Base-by-base conservation (phyloP, 225 moss, liverwort and hornwort genomes). In the Pseudoscleropodium purum region DNA sequence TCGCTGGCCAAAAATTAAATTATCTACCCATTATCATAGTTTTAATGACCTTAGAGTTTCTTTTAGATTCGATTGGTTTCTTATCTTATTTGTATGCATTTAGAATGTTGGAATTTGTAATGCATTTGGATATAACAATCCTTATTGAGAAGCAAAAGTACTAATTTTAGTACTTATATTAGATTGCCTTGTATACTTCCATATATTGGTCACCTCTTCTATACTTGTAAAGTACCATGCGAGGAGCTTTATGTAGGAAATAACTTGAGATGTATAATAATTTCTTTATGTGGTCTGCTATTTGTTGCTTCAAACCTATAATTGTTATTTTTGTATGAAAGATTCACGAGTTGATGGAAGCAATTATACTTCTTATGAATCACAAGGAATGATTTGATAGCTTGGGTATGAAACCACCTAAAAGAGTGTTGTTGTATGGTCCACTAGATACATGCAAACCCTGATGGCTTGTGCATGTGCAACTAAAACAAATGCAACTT, bases 391-490 rank as follows among this genome's bases (percentile, higher is more conserved):
- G 97, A 88, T 98, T 97, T 88, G 96, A 98, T 75, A 94, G 93
- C 72, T 95, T 98, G 76, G 98, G 98, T 88, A 93, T 98, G 54
- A 92, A 95, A 89, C 98, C 98, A 45, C 98, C 98, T 18, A 98
- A 98, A 89, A 97, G 98, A 75, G 98, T 98, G 83, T 91, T 98
- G 78, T 92, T 98, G 54, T 98, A 98, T 91, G 98, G 98, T 56
- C 97, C 96, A n/a, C 98, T 97, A 67, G 98, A 97, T 82, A 98
- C 98, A 39, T 96, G 98, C 89, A 98, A 98, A 98, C 97, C 61
- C 94, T 98, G 25, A 95, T 98, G 97, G 98, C 98, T 75, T 95
- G 97, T 76, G 98, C 97, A 73, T 96, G 98, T 88, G 97, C 97
- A 75, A 97, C 96, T 39, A 97, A 98, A 91, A 98, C 98, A 27